Evolutionary conservation across 768 basidiomycete species (phyloP).

Genomic region (Epithele typhae): DNA sequence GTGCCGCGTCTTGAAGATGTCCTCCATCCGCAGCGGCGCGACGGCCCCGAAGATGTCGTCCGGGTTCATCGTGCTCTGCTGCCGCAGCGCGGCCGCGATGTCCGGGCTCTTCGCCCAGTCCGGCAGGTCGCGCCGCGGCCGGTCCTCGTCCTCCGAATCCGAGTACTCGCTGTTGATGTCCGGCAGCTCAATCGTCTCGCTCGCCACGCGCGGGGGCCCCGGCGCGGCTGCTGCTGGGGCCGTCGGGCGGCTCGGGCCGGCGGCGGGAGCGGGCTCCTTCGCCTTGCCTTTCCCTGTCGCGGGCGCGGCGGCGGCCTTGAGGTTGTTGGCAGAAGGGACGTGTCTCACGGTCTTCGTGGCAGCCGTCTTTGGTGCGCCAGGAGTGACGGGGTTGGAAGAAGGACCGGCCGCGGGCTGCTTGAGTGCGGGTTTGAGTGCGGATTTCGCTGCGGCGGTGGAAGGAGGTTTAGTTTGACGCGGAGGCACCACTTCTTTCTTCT

Average conservation of each 20-base stretch:
- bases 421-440: conserved; percentile 5
- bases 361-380: conserved; percentile 5
- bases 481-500: conserved; percentile 34
- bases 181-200: conserved; percentile 85
- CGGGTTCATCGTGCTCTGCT: conserved; percentile 84
- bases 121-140: conserved; percentile 67
- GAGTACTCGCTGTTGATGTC: conserved; percentile 98
- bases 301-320: conserved; percentile 33
- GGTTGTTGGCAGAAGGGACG: conserved; percentile 25
- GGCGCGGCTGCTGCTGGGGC: conserved; percentile 60
- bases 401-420: conserved; percentile 8
- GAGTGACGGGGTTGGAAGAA: conserved; percentile 2
- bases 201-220: conserved; percentile 37
- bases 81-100: conserved; percentile 69
- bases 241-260: conserved; percentile 49
- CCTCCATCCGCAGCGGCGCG: conserved; percentile 84
- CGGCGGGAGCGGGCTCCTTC: conserved; percentile 40
- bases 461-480: conserved; percentile 29
- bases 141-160: conserved; percentile 81
- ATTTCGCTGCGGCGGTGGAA: conserved; percentile 14
- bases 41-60: conserved; percentile 92
- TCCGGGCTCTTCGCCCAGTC: conserved; percentile 92
- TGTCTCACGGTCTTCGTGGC: conserved; percentile 17
- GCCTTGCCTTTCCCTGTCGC: conserved; percentile 58
- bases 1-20: conserved; percentile 78